Conservation (phyloP, 768 basidiomycete species). For the Auriscalpium microsporum region DNA sequence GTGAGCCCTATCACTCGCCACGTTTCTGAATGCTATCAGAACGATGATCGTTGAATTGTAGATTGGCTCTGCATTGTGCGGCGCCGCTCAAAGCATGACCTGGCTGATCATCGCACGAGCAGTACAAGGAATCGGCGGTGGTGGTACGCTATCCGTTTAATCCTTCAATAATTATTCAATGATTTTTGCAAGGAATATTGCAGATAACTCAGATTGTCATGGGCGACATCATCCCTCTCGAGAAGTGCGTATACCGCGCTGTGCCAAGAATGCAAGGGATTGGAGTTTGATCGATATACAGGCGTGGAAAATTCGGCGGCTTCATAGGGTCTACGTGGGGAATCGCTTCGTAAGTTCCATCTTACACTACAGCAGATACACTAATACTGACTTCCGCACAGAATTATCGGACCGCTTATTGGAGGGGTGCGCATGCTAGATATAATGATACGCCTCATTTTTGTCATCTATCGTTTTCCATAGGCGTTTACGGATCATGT, state of each 20-base stretch:
- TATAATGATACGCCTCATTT: not conserved
- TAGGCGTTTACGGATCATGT: conserved; percentile 28
- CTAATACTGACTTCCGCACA: conserved; percentile 1
- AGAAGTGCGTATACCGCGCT: conserved; percentile 20
- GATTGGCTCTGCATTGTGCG: conserved; percentile 33
- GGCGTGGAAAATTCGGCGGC: conserved; percentile 33
- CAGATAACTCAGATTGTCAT: conserved; percentile 31
- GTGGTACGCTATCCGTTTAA: conserved; percentile 14
- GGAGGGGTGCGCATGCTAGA: conserved; percentile 23
- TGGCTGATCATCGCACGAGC: conserved; percentile 35
- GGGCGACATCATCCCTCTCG: conserved; percentile 30
- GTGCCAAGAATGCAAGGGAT: no score
- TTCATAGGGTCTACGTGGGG: conserved; percentile 34
- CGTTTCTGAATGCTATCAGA: not conserved
- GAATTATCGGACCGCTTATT: conserved; percentile 36
- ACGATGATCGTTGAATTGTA: not conserved
- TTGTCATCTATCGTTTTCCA: not conserved
- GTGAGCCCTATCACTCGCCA: conserved; percentile 3
- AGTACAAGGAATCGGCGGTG: conserved; percentile 36
- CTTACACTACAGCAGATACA: not conserved
- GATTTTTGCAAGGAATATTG: conserved; percentile 16
- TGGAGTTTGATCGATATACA: not conserved
- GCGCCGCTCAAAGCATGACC: conserved; percentile 34
- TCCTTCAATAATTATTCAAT: no score
- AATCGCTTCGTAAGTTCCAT: conserved; percentile 22